A percentile compares a stretch with the other conserved stretches of the same genome.
These are phyloP conservation scores for Bolboschoenus planiculmis DNA, from an alignment of 176 grass and related monocot genomes.

Conservation along the genomic window DNA sequence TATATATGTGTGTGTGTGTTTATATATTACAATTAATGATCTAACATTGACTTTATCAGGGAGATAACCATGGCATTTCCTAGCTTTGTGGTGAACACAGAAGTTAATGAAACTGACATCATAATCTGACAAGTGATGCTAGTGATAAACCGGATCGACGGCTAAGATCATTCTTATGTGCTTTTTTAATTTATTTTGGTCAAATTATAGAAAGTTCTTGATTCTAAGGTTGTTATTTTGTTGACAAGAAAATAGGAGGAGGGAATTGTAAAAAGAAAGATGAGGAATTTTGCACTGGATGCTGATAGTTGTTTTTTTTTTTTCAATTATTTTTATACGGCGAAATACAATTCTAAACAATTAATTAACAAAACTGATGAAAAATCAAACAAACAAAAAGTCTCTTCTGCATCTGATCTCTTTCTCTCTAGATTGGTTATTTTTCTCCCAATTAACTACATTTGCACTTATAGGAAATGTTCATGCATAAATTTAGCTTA, in stretches of 20 bases:
- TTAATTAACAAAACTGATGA: neutral
- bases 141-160: neutral
- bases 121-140: neutral
- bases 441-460: too few relatives aligned
- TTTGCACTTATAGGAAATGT: too few relatives aligned
- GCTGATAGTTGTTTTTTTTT: neutral
- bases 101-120: slow-evolving; percentile 1
- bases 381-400: neutral
- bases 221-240: neutral
- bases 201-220: neutral
- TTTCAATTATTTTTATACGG: neutral
- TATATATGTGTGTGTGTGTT: neutral
- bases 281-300: neutral
- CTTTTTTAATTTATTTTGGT: neutral
- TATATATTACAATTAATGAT: neutral
- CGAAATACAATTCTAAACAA: neutral
- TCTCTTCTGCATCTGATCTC: neutral
- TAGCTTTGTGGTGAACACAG: slow-evolving; percentile 13
- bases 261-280: neutral
- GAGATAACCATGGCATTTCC: slow-evolving; percentile 19
- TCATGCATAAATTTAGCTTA: neutral
- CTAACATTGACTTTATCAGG: neutral
- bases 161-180: neutral
- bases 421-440: too few relatives aligned
- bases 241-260: neutral